phyloP scores from a whole-genome alignment of 345 rosid genomes.

The Nasturtium officinale region DNA sequence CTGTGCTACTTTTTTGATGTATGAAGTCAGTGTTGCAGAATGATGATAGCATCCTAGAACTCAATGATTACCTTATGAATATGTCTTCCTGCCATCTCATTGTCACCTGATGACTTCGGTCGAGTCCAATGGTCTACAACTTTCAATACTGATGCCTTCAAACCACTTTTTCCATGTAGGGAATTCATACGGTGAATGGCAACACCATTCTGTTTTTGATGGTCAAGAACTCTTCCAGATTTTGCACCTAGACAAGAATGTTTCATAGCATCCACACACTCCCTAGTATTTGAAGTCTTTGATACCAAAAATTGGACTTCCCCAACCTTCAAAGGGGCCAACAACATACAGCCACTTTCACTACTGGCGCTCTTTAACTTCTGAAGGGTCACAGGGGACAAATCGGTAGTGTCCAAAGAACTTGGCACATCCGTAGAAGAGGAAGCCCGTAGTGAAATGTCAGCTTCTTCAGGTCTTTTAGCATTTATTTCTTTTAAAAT shows the following conservation, averaged over 20 bases:
- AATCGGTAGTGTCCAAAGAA: slow-evolving; percentile 27
- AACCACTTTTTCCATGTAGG: slow-evolving; percentile 47
- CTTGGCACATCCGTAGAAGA: slow-evolving; percentile 25
- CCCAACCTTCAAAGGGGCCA: slow-evolving; percentile 45
- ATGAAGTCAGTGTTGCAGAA: slow-evolving; percentile 9
- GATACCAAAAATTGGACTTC: slow-evolving; percentile 40
- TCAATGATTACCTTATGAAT: slow-evolving; percentile 58
- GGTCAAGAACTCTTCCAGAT: slow-evolving; percentile 45
- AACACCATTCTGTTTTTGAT: slow-evolving; percentile 42
- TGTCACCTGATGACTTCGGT: slow-evolving; percentile 52
- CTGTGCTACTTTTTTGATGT: slow-evolving; percentile 13
- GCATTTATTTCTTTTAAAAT: slow-evolving; percentile 36
- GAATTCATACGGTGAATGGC: slow-evolving; percentile 41
- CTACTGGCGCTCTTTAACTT: slow-evolving; percentile 43
- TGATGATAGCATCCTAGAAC: slow-evolving; percentile 18
- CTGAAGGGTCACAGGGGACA: slow-evolving; percentile 34
- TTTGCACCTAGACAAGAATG: slow-evolving; percentile 45
- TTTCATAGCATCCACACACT: slow-evolving; percentile 39
- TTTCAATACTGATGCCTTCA: slow-evolving; percentile 65
- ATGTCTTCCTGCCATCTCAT: slow-evolving; percentile 57
- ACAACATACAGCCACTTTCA: slow-evolving; percentile 37
- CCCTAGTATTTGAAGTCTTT: slow-evolving; percentile 39
- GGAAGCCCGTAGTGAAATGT: slow-evolving; percentile 37
- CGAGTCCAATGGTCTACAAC: slow-evolving; percentile 72
- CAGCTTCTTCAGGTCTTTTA: slow-evolving; percentile 38